Conservation (phyloP, 495 filamentous ascomycete species). For the Echria macrotheca region DNA sequence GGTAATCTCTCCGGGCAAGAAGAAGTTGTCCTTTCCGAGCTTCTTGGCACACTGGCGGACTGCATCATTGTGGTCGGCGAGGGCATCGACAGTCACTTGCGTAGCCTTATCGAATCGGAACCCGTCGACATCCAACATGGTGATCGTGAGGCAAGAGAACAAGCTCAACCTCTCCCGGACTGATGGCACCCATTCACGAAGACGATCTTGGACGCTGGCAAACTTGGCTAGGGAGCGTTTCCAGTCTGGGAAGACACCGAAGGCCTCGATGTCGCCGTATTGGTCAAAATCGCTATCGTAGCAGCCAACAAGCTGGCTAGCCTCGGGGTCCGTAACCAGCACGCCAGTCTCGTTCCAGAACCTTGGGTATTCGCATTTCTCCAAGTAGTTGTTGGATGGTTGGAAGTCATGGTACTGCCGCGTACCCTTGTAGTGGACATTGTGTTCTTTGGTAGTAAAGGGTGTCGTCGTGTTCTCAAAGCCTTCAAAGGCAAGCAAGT, state of each 20-base stretch:
- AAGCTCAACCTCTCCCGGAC: constrained; percentile 54
- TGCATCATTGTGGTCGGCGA: constrained; percentile 50
- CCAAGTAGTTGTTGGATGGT: constrained; percentile 48
- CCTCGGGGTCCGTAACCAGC: constrained; percentile 37
- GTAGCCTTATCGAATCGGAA: constrained; percentile 65
- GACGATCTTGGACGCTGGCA: constrained; percentile 65
- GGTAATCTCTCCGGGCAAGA: constrained; percentile 60
- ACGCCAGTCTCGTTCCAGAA: constrained; percentile 60
- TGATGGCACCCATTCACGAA: constrained; percentile 64
- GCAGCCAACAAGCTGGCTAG: constrained; percentile 50
- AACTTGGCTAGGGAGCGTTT: constrained; percentile 62
- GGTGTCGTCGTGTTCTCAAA: constrained; percentile 58
- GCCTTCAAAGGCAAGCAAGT: constrained; percentile 61
- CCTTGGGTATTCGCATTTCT: constrained; percentile 57
- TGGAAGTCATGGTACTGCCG: constrained; percentile 60
- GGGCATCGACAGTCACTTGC: constrained; percentile 57
- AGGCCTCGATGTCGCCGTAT: constrained; percentile 63
- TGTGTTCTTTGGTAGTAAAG: constrained; percentile 51
- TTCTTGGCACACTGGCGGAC: constrained; percentile 50
- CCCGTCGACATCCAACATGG: constrained; percentile 61
- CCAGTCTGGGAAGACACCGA: constrained; percentile 64
- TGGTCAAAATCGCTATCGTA: constrained; percentile 62
- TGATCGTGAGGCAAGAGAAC: constrained; percentile 64
- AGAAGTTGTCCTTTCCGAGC: constrained; percentile 60
- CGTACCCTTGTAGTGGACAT: constrained; percentile 51